Percentiles rank a stretch among this genome's conserved stretches.
Conservation (phyloP, 176 grass and related monocot species). For the Oryza nivara region DNA sequence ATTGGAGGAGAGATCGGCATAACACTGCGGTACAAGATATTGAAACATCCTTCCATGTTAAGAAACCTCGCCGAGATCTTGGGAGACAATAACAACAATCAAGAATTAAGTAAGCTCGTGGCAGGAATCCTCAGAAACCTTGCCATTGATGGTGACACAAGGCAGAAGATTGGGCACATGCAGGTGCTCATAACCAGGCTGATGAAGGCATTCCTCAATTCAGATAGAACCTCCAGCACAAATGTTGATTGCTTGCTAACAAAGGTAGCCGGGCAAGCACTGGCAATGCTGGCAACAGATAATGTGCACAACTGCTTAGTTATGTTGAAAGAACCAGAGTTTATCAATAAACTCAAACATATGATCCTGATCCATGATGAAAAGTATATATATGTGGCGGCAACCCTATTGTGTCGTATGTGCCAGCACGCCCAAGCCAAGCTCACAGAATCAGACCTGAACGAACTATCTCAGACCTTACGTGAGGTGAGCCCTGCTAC, state of each 20-base stretch:
- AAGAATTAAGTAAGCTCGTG: too few species aligned
- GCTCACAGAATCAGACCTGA: too few species aligned
- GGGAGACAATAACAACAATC: too few species aligned
- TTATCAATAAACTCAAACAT: not conserved
- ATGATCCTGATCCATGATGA: not conserved
- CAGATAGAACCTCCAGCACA: not conserved
- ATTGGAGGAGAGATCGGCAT: not conserved
- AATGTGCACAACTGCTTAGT: slow-evolving; percentile 9
- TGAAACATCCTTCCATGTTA: not conserved
- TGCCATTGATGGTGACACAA: not conserved
- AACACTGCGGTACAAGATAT: not conserved
- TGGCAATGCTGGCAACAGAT: slow-evolving; percentile 6
- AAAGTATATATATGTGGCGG: not conserved
- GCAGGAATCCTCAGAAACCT: not conserved
- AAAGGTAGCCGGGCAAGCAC: not conserved
- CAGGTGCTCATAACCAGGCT: not conserved
- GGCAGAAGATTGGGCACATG: not conserved
- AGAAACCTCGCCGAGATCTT: not conserved
- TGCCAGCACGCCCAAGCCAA: too few species aligned
- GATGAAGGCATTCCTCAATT: not conserved
- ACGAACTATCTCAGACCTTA: too few species aligned
- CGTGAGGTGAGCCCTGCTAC: too few species aligned
- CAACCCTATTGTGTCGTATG: too few species aligned
- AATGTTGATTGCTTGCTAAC: not conserved
- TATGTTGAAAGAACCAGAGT: slow-evolving; percentile 9